phyloP scores from a whole-genome alignment of 768 basidiomycete genomes.

The Leccinum fibrillosum region DNA sequence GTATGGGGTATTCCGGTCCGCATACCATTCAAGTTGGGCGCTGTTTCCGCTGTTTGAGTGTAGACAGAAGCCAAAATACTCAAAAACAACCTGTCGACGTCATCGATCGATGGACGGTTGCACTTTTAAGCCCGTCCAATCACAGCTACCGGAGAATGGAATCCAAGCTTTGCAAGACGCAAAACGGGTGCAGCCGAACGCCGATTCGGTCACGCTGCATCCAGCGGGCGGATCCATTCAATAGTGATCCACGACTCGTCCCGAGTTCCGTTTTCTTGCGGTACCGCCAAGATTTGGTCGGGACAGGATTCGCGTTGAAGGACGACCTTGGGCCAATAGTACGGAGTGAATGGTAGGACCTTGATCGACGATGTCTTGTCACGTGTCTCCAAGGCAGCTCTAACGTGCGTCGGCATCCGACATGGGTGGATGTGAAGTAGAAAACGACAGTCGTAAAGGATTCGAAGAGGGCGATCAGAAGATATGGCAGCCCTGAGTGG shows the following conservation, averaged over 20 bases:
- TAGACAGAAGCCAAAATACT: no score
- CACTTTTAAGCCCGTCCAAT: no score
- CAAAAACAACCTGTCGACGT: no score
- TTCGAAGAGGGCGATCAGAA: constrained; percentile 25
- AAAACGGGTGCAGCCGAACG: not conserved
- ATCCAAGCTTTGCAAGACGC: no score
- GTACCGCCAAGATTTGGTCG: constrained; percentile 24
- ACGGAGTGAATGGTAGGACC: constrained; percentile 39
- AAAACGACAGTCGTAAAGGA: constrained; percentile 70
- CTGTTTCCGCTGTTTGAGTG: no score
- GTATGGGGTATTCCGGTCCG: no score
- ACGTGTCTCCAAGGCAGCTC: constrained; percentile 22
- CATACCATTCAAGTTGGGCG: no score
- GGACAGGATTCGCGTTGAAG: constrained; percentile 17
- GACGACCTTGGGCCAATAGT: constrained; percentile 49
- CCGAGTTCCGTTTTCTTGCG: constrained; percentile 7
- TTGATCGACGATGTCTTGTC: constrained; percentile 26
- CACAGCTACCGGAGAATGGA: no score
- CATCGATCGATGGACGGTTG: no score
- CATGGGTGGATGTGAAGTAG: constrained; percentile 44
- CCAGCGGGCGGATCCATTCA: constrained; percentile 40
- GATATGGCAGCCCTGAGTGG: constrained; percentile 14
- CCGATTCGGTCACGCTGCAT: constrained; percentile 17
- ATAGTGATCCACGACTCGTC: constrained; percentile 42
- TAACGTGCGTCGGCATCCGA: constrained; percentile 40